Conservation (phyloP, 192 early-diverging fungal species). For the Coemansia sp. region DNA sequence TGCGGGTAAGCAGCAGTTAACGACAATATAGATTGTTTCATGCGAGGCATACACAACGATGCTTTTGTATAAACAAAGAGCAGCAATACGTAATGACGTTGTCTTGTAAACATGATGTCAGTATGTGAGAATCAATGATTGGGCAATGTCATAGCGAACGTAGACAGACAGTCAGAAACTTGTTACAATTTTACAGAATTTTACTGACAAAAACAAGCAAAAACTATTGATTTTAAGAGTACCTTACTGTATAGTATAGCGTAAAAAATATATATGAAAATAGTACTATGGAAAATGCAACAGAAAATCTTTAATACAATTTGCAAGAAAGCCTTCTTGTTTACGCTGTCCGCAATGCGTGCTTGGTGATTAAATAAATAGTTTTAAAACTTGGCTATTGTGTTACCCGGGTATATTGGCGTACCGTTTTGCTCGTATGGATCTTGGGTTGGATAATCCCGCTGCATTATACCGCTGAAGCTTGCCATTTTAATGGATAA, state of each 20-base stretch:
- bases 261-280: too few relatives aligned
- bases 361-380: not conserved
- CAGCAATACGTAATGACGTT: too few relatives aligned
- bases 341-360: not conserved
- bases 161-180: too few relatives aligned
- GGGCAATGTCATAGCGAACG: too few relatives aligned
- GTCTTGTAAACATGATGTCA: not conserved
- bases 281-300: too few relatives aligned
- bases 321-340: not conserved
- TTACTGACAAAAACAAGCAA: too few relatives aligned
- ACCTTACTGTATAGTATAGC: too few relatives aligned
- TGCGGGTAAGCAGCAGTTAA: too few relatives aligned
- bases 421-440: constrained; percentile 38
- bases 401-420: constrained; percentile 18
- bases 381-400: not conserved
- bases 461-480: constrained; percentile 26
- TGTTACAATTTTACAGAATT: too few relatives aligned
- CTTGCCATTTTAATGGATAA: constrained; percentile 4
- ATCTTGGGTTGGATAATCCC: constrained; percentile 47
- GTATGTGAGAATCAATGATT: too few relatives aligned
- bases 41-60: not conserved
- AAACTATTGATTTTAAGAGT: too few relatives aligned
- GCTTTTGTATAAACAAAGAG: not conserved
- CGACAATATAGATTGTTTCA: not conserved
- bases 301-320: too few relatives aligned